Evolutionary conservation across 345 rosid genomes (phyloP), one percentile per base, ranked within the genome.

Genomic region (Jatropha curcas): DNA sequence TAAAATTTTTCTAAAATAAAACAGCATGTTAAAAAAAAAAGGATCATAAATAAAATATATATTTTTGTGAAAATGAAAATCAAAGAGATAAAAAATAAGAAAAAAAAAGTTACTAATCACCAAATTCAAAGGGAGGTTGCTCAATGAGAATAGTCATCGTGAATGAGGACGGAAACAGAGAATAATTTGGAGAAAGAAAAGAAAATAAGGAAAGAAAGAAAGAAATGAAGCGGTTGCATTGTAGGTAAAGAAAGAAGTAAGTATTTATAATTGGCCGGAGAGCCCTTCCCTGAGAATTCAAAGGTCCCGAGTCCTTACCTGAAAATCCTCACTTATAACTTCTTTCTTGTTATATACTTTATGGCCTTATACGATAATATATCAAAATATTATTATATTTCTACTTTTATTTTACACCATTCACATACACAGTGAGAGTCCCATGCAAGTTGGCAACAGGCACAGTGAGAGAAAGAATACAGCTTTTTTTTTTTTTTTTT

Each of bases 211-310:
- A 2, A 9, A 52, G 1, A 41, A 2, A 0, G 1, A 25, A 12
- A 10, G 7, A 16, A n/a, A 5, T 28, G 0, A 25, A 11, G 25
- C 4, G 4, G 28, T 20, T 33, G 60, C 66, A 66, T 67, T 62
- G 20, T 70, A 17, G 25, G n/a, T 0, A 7, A 2, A 17, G n/a
- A 27, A 63, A 55, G 14, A 0, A 17, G n/a, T 45, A 24, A 71
- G 65, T 84, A 85, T 88, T 84, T 88, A 88, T 88, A 88, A 31
- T 58, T 65, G 60, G 66, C 80, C 73, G 78, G 80, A 60, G 51
- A 72, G 88, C 75, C 88, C 91, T 87, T 80, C 79, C 75, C 82
- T 73, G 84, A 73, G 85, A 87, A 79, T 84, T 84, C 53, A 56
- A 50, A 77, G 78, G 17, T 73, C 77, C 76, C 0, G 53, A 65